These are phyloP conservation scores for Nigrospora sphaerica DNA, from an alignment of 2,329 filamentous ascomycete species.

Conservation along the genomic window DNA sequence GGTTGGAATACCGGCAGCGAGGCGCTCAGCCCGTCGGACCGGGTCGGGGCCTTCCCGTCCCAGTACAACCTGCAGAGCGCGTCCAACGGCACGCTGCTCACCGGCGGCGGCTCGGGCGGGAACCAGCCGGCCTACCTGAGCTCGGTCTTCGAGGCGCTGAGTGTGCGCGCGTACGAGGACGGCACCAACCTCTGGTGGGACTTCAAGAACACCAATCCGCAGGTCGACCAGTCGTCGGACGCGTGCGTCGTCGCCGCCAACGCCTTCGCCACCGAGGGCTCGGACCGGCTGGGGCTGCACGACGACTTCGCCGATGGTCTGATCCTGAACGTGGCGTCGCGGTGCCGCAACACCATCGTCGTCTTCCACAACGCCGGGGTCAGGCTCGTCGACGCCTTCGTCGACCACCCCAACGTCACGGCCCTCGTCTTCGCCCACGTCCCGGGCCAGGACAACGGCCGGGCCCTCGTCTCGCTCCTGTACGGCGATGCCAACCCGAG, in stretches of 20 bases:
- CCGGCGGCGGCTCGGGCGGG: constrained; percentile 38
- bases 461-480: constrained; percentile 66
- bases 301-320: constrained; percentile 29
- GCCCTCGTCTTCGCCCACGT: constrained; percentile 67
- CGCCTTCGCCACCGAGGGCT: constrained; percentile 51
- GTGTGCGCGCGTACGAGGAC: constrained; percentile 32
- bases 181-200: constrained; percentile 34
- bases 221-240: constrained; percentile 34
- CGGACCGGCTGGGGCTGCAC: constrained; percentile 10
- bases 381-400: constrained; percentile 49
- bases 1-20: constrained; percentile 22
- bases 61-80: background rate
- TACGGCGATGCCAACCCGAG: constrained; percentile 50
- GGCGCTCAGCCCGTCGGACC: constrained; percentile 7
- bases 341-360: constrained; percentile 53
- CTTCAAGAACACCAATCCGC: constrained; percentile 24
- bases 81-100: constrained; percentile 34
- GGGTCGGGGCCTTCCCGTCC: background rate
- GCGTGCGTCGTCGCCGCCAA: constrained; percentile 55
- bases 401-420: constrained; percentile 62
- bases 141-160: constrained; percentile 32
- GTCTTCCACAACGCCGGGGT: constrained; percentile 58
- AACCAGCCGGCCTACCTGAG: constrained; percentile 20
- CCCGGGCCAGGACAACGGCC: constrained; percentile 67
- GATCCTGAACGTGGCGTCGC: constrained; percentile 38